Conservation (phyloP, 2,329 filamentous ascomycete genomes). For the Talaromyces sp. region DNA sequence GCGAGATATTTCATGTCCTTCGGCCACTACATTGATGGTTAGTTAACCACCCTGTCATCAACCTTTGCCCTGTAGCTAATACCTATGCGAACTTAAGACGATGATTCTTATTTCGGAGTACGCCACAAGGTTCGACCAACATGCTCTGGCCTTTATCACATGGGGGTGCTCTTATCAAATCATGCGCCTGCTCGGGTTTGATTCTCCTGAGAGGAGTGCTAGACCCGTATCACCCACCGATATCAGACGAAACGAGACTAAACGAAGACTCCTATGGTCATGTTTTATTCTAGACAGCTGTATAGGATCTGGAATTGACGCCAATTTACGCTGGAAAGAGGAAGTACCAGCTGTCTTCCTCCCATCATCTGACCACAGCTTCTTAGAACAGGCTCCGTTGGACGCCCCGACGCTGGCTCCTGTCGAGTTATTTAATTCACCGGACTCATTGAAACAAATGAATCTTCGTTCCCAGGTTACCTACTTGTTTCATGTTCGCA, state of each 20-base stretch:
- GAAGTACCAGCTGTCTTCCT: background rate
- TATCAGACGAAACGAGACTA: background rate
- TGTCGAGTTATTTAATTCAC: background rate
- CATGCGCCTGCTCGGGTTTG: background rate
- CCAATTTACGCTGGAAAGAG: background rate
- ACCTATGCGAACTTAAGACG: background rate
- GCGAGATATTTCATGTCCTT: background rate
- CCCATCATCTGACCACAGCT: background rate
- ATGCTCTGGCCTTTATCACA: background rate
- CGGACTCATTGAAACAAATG: background rate
- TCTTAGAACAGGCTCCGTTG: background rate
- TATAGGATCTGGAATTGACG: background rate
- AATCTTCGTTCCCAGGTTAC: background rate
- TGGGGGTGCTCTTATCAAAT: background rate
- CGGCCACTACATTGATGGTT: background rate
- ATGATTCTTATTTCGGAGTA: background rate
- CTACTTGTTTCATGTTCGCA: background rate
- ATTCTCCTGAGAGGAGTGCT: background rate
- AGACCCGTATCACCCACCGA: background rate
- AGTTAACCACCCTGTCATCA: background rate
- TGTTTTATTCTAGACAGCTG: background rate
- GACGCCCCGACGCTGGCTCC: background rate
- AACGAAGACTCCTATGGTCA: background rate
- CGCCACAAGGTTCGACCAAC: background rate
- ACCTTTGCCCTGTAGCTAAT: background rate